Percentiles rank a stretch among this genome's conserved stretches.
Evolutionary conservation across 371 early-diverging fungal species (phyloP).

Genomic region (Dinochytrium kinnereticum): DNA sequence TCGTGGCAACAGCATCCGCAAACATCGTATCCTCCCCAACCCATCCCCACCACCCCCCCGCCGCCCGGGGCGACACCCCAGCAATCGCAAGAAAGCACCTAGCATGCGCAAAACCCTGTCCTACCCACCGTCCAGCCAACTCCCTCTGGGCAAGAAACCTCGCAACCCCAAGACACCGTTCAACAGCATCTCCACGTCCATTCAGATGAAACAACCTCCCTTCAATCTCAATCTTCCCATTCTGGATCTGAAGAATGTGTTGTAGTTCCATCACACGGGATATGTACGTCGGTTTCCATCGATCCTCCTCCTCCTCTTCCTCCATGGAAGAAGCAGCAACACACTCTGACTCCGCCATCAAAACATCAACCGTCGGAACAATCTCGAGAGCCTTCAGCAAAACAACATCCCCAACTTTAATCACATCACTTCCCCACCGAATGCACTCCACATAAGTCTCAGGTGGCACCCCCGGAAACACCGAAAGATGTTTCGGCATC

Average conservation of each 20-base stretch:
- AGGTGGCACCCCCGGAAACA: not conserved
- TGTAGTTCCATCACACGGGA: not conserved
- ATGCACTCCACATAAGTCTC: not conserved
- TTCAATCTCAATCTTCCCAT: not conserved
- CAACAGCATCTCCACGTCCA: not conserved
- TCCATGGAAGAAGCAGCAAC: no score
- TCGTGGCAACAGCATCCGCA: not conserved
- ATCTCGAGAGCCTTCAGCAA: not conserved
- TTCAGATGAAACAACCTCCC: conserved; percentile 7
- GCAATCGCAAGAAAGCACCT: not conserved
- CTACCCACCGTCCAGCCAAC: not conserved
- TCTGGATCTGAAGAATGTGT: not conserved
- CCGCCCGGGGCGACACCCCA: not conserved
- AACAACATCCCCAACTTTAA: conserved; percentile 7
- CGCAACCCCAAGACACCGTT: not conserved
- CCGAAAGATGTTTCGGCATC: not conserved
- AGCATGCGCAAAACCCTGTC: not conserved
- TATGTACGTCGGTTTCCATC: not conserved
- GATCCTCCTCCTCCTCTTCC: not conserved
- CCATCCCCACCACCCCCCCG: conserved; percentile 3
- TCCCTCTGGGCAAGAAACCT: not conserved
- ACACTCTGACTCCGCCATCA: no score
- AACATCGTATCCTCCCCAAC: not conserved
- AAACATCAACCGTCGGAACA: not conserved
- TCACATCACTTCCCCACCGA: conserved; percentile 7